phyloP scores from a whole-genome alignment of 2,329 filamentous ascomycete species.

The Tolypocladium tundrense region DNA sequence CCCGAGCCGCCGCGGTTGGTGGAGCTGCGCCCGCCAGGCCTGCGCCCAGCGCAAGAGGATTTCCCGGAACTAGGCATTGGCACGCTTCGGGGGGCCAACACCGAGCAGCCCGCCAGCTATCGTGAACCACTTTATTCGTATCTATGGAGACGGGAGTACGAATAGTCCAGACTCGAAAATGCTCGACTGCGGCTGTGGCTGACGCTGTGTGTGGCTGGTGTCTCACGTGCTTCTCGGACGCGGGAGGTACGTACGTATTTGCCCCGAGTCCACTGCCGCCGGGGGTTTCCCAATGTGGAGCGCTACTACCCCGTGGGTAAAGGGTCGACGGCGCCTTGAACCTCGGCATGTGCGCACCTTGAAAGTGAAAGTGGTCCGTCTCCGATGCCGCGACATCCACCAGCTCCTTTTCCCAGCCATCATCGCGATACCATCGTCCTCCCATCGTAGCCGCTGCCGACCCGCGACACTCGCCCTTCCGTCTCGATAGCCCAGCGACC shows the following conservation, averaged over 20 bases:
- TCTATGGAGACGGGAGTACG: too few relatives aligned
- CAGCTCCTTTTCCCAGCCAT: neutral
- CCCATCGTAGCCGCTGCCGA: neutral
- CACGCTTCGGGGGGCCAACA: neutral
- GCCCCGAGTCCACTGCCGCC: neutral
- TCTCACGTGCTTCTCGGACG: too few relatives aligned
- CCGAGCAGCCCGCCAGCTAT: neutral
- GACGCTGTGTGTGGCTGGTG: too few relatives aligned
- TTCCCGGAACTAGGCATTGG: slow-evolving; percentile 15
- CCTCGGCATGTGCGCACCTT: slow-evolving; percentile 3
- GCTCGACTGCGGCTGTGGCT: too few relatives aligned
- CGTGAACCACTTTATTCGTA: neutral
- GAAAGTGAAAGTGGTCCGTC: neutral
- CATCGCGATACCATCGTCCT: neutral
- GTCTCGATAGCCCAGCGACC: neutral
- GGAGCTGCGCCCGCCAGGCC: neutral
- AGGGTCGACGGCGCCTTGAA: neutral
- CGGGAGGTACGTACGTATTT: neutral
- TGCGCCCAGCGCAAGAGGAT: slow-evolving; percentile 18
- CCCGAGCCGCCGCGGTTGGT: neutral
- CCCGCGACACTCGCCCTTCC: neutral
- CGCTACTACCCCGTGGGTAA: neutral
- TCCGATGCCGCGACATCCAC: neutral
- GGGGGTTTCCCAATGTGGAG: neutral
- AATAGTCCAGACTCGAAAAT: too few relatives aligned